Evolutionary conservation across 2,329 filamentous ascomycete species (phyloP).

Genomic region (Chalaropsis ovoidea): DNA sequence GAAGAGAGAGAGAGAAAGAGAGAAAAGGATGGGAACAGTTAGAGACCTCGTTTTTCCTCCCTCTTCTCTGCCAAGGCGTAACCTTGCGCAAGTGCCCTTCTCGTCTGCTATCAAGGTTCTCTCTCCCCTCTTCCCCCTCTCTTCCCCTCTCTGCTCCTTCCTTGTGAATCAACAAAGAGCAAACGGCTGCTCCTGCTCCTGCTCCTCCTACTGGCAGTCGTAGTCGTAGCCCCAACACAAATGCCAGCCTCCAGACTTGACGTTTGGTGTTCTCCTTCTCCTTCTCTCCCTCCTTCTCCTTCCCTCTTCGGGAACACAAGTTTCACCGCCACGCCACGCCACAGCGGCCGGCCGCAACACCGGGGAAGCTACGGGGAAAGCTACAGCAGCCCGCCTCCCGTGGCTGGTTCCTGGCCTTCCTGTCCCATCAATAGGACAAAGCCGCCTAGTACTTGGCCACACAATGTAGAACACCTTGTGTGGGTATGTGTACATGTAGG

Average conservation of each 20-base stretch:
- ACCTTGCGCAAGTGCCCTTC: slow-evolving; percentile 1
- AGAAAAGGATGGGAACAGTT: neutral
- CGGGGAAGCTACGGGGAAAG: neutral
- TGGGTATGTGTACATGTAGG: neutral
- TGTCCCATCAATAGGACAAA: neutral
- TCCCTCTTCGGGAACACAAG: neutral
- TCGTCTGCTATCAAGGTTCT: slow-evolving; percentile 10
- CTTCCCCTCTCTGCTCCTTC: neutral
- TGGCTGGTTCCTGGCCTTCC: neutral
- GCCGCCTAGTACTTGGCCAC: neutral
- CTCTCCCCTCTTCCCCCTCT: too few relatives aligned
- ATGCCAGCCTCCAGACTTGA: neutral
- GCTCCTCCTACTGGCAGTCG: neutral
- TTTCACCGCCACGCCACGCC: neutral
- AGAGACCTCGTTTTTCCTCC: neutral
- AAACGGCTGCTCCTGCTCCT: neutral
- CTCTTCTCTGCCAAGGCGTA: neutral
- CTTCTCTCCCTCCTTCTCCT: neutral
- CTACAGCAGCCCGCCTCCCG: neutral
- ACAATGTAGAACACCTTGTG: neutral
- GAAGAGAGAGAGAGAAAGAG: neutral
- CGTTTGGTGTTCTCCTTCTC: neutral
- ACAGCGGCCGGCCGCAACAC: too few relatives aligned
- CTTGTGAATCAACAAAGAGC: neutral
- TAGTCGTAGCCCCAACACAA: neutral